Percentiles rank a stretch among this genome's conserved stretches.
Conservation (phyloP, 2,329 filamentous ascomycete genomes). For the Phyllosticta citribraziliensis region DNA sequence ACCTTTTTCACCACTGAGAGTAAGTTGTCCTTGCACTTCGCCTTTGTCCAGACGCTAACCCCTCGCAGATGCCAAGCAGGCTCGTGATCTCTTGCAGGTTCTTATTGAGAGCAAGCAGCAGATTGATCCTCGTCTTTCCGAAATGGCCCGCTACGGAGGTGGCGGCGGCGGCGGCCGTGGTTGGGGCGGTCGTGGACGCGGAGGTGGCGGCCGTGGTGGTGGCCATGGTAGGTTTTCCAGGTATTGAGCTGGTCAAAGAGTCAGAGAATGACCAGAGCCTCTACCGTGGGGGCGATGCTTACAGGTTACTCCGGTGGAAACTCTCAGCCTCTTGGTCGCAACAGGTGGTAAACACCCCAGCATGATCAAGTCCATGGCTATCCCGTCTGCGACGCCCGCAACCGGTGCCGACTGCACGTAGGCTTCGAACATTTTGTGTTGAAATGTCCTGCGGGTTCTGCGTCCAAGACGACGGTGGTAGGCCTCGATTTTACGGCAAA, state of each 20-base stretch:
- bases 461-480: neutral
- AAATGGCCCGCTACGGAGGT: slow-evolving; percentile 90
- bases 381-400: neutral
- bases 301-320: slow-evolving; percentile 22
- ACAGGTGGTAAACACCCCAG: slow-evolving; percentile 27
- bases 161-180: slow-evolving; percentile 65
- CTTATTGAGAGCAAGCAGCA: slow-evolving; percentile 96
- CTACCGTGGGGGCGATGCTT: neutral
- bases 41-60: slow-evolving; percentile 11
- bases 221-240: slow-evolving; percentile 29
- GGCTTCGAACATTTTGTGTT: neutral
- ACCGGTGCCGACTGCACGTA: neutral
- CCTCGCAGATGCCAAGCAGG: slow-evolving; percentile 47
- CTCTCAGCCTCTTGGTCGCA: slow-evolving; percentile 30
- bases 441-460: neutral
- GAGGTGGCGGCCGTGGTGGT: slow-evolving; percentile 52
- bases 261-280: slow-evolving; percentile 6
- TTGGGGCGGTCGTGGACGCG: slow-evolving; percentile 58
- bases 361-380: neutral
- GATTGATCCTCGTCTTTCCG: slow-evolving; percentile 87
- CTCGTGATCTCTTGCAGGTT: slow-evolving; percentile 88
- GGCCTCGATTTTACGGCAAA: neutral
- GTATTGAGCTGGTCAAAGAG: neutral
- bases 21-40: slow-evolving; percentile 45
- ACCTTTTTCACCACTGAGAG: slow-evolving; percentile 99